Conservation (phyloP, 768 basidiomycete genomes). For the Naganishia randhawae region DNA sequence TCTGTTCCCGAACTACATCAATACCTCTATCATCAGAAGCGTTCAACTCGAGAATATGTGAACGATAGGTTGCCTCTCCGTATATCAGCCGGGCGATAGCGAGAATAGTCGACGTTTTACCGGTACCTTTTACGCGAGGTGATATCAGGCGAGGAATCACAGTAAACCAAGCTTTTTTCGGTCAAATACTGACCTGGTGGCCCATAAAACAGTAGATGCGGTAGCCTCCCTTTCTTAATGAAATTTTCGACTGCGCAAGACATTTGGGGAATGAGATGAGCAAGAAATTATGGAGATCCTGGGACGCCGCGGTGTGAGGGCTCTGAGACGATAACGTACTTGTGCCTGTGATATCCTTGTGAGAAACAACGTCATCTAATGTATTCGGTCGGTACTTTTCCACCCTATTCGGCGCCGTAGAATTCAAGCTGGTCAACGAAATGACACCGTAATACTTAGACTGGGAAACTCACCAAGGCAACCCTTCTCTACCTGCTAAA, state of each 20-base stretch:
- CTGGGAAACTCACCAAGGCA: constrained; percentile 69
- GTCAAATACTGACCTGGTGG: constrained; percentile 70
- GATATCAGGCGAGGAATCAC: too few relatives aligned
- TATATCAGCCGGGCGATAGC: constrained; percentile 94
- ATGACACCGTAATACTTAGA: not conserved
- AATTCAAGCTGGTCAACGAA: constrained; percentile 15
- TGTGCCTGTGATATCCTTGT: constrained; percentile 88
- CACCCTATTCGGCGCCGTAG: constrained; percentile 61
- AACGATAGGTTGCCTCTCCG: constrained; percentile 67
- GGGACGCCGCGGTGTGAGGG: not conserved
- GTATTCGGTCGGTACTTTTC: constrained; percentile 94
- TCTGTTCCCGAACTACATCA: constrained; percentile 96
- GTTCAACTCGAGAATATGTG: constrained; percentile 95
- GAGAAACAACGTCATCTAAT: constrained; percentile 90
- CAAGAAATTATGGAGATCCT: not conserved
- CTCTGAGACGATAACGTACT: constrained; percentile 59
- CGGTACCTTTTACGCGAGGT: constrained; percentile 57
- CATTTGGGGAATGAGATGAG: not conserved
- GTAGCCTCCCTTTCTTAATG: constrained; percentile 87
- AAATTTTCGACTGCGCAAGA: constrained; percentile 77
- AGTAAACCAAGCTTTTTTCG: too few relatives aligned
- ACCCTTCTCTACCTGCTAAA: constrained; percentile 68
- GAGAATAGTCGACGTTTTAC: constrained; percentile 95
- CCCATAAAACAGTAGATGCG: constrained; percentile 93
- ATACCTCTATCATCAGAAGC: constrained; percentile 98